These are phyloP conservation scores for Pseudogymnoascus sp. DNA, from an alignment of 2,329 filamentous ascomycete species.

Conservation along the genomic window DNA sequence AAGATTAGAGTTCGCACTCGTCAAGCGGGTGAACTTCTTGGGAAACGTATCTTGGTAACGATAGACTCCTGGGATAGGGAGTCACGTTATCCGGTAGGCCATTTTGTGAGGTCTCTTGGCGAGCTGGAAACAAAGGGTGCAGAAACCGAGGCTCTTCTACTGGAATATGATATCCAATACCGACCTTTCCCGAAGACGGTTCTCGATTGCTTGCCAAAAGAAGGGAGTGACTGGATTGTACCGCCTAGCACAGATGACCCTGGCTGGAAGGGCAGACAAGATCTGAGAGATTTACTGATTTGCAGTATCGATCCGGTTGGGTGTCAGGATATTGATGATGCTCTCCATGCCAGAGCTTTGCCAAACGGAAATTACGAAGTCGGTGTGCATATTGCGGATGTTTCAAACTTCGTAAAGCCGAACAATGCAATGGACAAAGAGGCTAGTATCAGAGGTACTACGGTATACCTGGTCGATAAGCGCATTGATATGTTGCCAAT, in stretches of 20 bases:
- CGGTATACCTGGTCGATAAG: constrained; percentile 96
- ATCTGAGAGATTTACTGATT: constrained; percentile 78
- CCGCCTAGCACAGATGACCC: constrained; percentile 71
- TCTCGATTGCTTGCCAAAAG: constrained; percentile 80
- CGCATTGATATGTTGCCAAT: constrained; percentile 99
- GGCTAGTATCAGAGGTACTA: constrained; percentile 88
- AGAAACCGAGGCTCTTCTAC: constrained; percentile 86
- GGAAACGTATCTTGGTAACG: constrained; percentile 84
- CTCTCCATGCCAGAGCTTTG: constrained; percentile 75
- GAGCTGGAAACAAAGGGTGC: constrained; percentile 96
- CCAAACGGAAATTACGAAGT: constrained; percentile 94
- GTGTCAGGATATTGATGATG: constrained; percentile 97
- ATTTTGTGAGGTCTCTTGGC: constrained; percentile 87
- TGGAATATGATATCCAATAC: constrained; percentile 98
- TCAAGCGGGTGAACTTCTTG: constrained; percentile 80
- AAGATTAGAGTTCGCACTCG: constrained; percentile 91
- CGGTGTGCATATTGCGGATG: constrained; percentile 96
- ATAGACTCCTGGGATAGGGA: constrained; percentile 95
- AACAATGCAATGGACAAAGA: constrained; percentile 96
- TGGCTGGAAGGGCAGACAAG: constrained; percentile 78
- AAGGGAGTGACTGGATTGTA: constrained; percentile 92
- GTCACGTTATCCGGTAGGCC: constrained; percentile 83
- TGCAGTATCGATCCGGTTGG: constrained; percentile 96
- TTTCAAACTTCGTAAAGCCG: constrained; percentile 98
- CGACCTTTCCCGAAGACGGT: constrained; percentile 94